Conservation (phyloP, 352 stramenopile species). For the Pythium grandisporangium region DNA sequence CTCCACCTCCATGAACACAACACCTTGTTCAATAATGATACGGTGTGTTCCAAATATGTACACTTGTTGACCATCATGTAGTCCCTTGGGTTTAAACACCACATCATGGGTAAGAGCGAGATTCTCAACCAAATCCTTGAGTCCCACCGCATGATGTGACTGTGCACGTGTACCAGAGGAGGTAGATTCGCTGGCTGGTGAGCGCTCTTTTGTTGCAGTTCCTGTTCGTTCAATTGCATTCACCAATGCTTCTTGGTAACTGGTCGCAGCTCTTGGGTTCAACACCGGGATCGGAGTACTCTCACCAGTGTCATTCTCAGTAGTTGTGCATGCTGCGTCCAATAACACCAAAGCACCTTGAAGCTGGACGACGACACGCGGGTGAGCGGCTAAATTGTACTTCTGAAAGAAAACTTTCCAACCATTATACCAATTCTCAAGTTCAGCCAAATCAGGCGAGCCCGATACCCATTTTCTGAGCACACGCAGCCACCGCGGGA, state of each 20-base stretch:
- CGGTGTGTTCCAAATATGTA: slow-evolving; percentile 73
- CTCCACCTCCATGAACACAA: slow-evolving; percentile 68
- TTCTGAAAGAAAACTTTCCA: slow-evolving; percentile 81
- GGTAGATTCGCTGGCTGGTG: slow-evolving; percentile 6
- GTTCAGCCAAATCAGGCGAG: slow-evolving; percentile 38
- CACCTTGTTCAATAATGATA: slow-evolving; percentile 80
- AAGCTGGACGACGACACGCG: slow-evolving; percentile 69
- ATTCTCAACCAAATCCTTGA: slow-evolving; percentile 82
- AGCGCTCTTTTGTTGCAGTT: neutral
- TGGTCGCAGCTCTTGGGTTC: slow-evolving; percentile 35
- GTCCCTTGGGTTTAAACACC: slow-evolving; percentile 71
- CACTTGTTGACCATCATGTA: slow-evolving; percentile 70
- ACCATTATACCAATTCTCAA: slow-evolving; percentile 77
- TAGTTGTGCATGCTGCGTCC: slow-evolving; percentile 24
- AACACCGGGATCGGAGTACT: slow-evolving; percentile 28
- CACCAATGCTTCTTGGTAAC: slow-evolving; percentile 73
- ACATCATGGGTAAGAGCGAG: slow-evolving; percentile 72
- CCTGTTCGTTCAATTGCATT: slow-evolving; percentile 18
- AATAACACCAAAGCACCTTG: slow-evolving; percentile 66
- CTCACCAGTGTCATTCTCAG: slow-evolving; percentile 7
- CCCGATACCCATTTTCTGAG: slow-evolving; percentile 68
- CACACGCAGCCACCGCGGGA: slow-evolving; percentile 84
- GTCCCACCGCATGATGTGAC: slow-evolving; percentile 44
- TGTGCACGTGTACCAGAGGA: no score
- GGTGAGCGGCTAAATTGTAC: slow-evolving; percentile 36